Evolutionary conservation across 306 rosid genomes (phyloP).

Genomic region (Acmispon strigosus): DNA sequence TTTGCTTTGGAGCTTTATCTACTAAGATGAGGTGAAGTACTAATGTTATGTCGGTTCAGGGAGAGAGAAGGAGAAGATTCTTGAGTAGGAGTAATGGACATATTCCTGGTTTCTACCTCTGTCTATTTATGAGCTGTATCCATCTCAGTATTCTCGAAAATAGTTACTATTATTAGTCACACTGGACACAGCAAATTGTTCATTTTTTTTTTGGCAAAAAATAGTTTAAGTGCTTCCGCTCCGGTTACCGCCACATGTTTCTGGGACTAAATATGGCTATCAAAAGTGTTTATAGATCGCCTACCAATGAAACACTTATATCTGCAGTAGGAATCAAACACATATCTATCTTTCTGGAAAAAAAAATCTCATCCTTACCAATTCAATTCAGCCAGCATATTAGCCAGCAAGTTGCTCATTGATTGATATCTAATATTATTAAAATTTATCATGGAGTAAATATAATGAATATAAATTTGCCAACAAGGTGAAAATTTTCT

Average conservation of each 20-base stretch:
- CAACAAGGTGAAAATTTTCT: too few relatives aligned
- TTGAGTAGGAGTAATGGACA: constrained; percentile 5
- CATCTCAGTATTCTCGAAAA: neutral
- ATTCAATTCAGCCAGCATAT: too few relatives aligned
- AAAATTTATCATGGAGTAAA: neutral
- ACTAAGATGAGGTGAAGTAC: neutral
- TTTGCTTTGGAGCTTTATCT: constrained; percentile 5
- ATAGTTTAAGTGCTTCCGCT: too few relatives aligned
- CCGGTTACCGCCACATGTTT: too few relatives aligned
- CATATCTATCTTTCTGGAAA: too few relatives aligned
- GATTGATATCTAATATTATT: neutral
- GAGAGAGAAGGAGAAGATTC: neutral
- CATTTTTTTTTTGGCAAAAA: too few relatives aligned
- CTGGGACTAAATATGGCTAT: too few relatives aligned
- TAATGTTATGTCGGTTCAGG: constrained; percentile 22
- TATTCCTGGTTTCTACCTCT: neutral
- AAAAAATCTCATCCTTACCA: too few relatives aligned
- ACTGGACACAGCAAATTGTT: neutral
- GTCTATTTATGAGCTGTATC: constrained; percentile 47
- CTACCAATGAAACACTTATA: too few relatives aligned
- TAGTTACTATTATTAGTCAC: neutral
- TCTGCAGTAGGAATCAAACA: too few relatives aligned
- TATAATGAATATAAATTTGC: neutral
- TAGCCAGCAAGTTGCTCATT: too few relatives aligned
- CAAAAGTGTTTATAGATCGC: too few relatives aligned